phyloP scores from a whole-genome alignment of 2,329 filamentous ascomycete genomes.

The Cladophialophora chaetospira region DNA sequence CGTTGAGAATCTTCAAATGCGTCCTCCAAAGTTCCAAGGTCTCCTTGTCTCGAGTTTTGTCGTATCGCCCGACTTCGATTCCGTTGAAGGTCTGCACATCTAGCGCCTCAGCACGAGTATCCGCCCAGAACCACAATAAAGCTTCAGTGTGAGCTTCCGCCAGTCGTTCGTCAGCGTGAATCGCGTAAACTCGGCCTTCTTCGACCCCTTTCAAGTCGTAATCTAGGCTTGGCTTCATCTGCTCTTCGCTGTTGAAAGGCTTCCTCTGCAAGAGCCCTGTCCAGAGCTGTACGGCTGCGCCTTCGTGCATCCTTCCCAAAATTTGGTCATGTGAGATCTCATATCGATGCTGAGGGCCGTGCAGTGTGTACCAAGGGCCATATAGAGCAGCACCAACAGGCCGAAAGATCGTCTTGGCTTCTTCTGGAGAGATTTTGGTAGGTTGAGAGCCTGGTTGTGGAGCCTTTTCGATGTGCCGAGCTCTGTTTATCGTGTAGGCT shows the following conservation, averaged over 20 bases:
- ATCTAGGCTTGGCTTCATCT: conserved; percentile 40
- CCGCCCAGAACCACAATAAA: conserved; percentile 59
- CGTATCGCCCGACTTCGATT: conserved; percentile 51
- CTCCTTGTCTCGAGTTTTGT: conserved; percentile 49
- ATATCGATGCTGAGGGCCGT: conserved; percentile 44
- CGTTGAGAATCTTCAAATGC: conserved; percentile 49
- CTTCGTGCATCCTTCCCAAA: conserved; percentile 58
- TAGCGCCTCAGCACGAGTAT: conserved; percentile 58
- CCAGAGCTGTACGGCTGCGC: conserved; percentile 46
- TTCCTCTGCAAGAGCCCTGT: conserved; percentile 31
- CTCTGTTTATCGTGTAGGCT: conserved; percentile 46
- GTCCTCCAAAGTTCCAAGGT: conserved; percentile 44
- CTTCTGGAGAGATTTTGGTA: conserved; percentile 36
- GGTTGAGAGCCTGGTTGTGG: background rate
- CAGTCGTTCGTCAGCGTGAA: conserved; percentile 53
- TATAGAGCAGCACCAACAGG: conserved; percentile 49
- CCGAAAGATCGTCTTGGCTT: conserved; percentile 41
- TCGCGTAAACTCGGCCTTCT: conserved; percentile 51
- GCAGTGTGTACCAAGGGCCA: conserved; percentile 55
- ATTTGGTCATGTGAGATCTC: conserved; percentile 55
- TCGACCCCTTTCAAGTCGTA: conserved; percentile 51
- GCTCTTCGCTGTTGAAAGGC: conserved; percentile 37
- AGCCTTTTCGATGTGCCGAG: conserved; percentile 14
- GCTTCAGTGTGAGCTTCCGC: conserved; percentile 34
- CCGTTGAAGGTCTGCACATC: conserved; percentile 59